Evolutionary conservation across 2,329 filamentous ascomycete species (phyloP), one percentile per base, ranked within the genome.

Genomic region (Graphilbum sp.): DNA sequence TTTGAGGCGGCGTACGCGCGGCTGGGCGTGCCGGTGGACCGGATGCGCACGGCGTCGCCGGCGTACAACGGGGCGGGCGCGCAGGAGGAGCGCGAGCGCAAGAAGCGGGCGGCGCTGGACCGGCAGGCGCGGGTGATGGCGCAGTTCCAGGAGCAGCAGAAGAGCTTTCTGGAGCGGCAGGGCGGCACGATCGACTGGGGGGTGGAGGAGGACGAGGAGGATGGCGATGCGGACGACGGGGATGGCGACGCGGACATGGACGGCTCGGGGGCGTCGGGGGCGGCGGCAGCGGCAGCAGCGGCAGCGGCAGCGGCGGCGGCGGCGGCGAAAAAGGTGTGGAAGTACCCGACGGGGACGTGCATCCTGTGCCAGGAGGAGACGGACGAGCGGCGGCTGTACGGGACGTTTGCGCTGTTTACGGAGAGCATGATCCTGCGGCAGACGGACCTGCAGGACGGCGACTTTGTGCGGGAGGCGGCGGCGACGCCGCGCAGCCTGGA

Each of bases 351-450:
- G 19, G 90, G 87, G 15, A 93, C 86, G 19, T 98, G 90, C 55
- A 95, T 98, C 39, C 63, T 96, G 15, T 98, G 90, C 52, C 90
- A 96, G 56, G 92, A 98, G 58, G 86, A 95, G 48, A 90, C 85
- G 3, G 86, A 88, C 49, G 88, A 96, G 46, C 77, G 78, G 12
- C 74, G 79, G 31, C 67, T 96, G 1, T 96, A 92, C 53, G 90
- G 90, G 42, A 94, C 88, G 0, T 96, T 98, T 60, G 85, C 84
- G 3, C 75, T 93, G 48, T 70, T 98, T 42, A 83, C 76, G 17
- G 77, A 94, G 50, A 96, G 86, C 52, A 76, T 73, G 25, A 81
- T 98, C 38, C 61, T 96, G 39, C 76, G 90, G 18, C 79, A 93
- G 51, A 98, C 90, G 0, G 76, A 93, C 50, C 66, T 88, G 27